These are phyloP conservation scores for Coemansia asiatica DNA, from an alignment of 192 early-diverging fungal species.

Conservation along the genomic window DNA sequence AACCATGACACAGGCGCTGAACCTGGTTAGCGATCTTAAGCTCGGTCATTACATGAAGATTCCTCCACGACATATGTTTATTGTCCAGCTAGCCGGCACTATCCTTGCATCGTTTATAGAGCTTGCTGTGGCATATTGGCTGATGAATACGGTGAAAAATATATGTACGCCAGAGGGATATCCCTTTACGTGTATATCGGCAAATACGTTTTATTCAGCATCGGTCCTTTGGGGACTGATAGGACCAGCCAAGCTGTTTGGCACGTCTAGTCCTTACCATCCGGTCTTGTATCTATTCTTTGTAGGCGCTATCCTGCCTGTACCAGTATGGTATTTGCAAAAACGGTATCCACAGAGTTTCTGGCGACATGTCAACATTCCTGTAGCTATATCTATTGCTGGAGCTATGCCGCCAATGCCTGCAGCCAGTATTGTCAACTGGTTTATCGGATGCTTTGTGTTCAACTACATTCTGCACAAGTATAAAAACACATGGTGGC, in stretches of 20 bases:
- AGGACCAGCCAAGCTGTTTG: constrained; percentile 70
- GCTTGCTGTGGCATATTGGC: constrained; percentile 66
- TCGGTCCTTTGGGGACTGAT: constrained; percentile 81
- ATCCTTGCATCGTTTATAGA: constrained; percentile 68
- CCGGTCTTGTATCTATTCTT: constrained; percentile 56
- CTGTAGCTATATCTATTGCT: constrained; percentile 65
- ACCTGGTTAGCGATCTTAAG: constrained; percentile 68
- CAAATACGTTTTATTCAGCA: constrained; percentile 66
- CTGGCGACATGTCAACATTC: constrained; percentile 65
- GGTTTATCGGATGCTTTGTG: constrained; percentile 65
- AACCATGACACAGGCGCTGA: constrained; percentile 75
- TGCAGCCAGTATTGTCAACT: constrained; percentile 68
- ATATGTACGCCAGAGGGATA: constrained; percentile 65
- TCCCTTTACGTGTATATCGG: constrained; percentile 65
- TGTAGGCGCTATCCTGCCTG: constrained; percentile 66
- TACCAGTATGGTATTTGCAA: constrained; percentile 70
- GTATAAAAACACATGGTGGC: constrained; percentile 66
- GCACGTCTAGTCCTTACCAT: constrained; percentile 58
- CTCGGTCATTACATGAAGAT: constrained; percentile 83
- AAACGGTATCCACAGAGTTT: constrained; percentile 63
- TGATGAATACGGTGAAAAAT: constrained; percentile 61
- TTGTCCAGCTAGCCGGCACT: constrained; percentile 71
- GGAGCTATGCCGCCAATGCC: constrained; percentile 65
- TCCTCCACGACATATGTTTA: constrained; percentile 81
- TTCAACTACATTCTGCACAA: constrained; percentile 70